Evolutionary conservation across 1,284 basidiomycete genomes (phyloP).

Genomic region (Heterobasidion occidentale): DNA sequence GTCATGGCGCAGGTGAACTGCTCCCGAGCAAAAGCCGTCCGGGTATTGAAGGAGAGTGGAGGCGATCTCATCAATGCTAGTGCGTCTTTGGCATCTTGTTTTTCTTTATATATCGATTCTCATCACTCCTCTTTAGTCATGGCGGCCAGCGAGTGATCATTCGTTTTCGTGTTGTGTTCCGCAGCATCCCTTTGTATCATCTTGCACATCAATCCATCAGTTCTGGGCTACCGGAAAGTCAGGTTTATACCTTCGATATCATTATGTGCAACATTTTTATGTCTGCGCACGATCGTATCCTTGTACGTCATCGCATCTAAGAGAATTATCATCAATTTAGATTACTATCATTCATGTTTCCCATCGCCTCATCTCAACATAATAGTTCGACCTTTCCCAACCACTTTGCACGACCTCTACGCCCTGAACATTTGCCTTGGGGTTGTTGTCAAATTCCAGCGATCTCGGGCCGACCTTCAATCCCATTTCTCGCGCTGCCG

Average conservation of each 20-base stretch:
- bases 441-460: slow-evolving; percentile 4
- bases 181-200: slow-evolving; percentile 12
- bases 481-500: slow-evolving; percentile 56
- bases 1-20: slow-evolving; percentile 85
- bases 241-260: background rate
- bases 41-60: slow-evolving; percentile 80
- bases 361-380: slow-evolving; percentile 66
- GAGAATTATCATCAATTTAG: background rate
- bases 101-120: slow-evolving; percentile 1
- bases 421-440: slow-evolving; percentile 25
- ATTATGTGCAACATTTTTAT: background rate
- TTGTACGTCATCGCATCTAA: background rate
- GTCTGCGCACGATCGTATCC: background rate
- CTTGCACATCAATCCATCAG: slow-evolving; percentile 6
- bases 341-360: slow-evolving; percentile 18
- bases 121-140: slow-evolving; percentile 34
- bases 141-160: slow-evolving; percentile 63
- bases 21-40: slow-evolving; percentile 83
- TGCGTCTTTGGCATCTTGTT: slow-evolving; percentile 36
- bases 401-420: slow-evolving; percentile 65
- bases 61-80: slow-evolving; percentile 94
- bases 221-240: background rate
- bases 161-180: slow-evolving; percentile 15
- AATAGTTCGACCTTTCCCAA: slow-evolving; percentile 85
- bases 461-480: slow-evolving; percentile 36